A percentile compares a stretch with the other conserved stretches of the same genome.
phyloP scores from a whole-genome alignment of 2,329 filamentous ascomycete species.

The Alternaria viburni region DNA sequence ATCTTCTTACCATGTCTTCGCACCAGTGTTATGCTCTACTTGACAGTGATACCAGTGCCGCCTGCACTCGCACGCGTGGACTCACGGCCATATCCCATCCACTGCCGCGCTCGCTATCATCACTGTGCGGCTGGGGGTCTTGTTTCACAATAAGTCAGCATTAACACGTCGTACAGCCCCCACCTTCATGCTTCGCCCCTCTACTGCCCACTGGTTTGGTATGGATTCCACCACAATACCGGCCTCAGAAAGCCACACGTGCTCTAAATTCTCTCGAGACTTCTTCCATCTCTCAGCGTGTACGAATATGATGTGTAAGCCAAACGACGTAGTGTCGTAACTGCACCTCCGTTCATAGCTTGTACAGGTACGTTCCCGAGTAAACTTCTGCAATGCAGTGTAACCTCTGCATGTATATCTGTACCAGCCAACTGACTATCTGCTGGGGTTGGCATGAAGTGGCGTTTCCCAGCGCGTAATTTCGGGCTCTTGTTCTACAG shows the following conservation, averaged over 20 bases:
- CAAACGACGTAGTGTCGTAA: neutral
- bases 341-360: neutral
- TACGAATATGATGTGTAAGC: neutral
- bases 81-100: neutral
- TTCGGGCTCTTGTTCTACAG: neutral
- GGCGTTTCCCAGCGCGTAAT: slow-evolving; percentile 9
- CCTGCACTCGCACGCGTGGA: neutral
- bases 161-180: neutral
- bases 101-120: neutral
- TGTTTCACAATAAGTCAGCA: neutral
- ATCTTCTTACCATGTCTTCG: neutral
- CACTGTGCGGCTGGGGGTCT: neutral
- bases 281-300: neutral
- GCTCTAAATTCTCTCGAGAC: neutral
- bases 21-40: neutral
- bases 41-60: neutral
- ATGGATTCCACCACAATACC: neutral
- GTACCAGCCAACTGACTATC: neutral
- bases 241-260: neutral
- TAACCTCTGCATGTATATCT: neutral
- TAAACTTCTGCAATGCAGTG: neutral
- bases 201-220: neutral
- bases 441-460: neutral
- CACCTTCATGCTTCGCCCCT: neutral
- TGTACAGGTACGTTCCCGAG: neutral